Conservation (phyloP, 176 grass and related monocot species). For the Rhynchospora pubera region DNA sequence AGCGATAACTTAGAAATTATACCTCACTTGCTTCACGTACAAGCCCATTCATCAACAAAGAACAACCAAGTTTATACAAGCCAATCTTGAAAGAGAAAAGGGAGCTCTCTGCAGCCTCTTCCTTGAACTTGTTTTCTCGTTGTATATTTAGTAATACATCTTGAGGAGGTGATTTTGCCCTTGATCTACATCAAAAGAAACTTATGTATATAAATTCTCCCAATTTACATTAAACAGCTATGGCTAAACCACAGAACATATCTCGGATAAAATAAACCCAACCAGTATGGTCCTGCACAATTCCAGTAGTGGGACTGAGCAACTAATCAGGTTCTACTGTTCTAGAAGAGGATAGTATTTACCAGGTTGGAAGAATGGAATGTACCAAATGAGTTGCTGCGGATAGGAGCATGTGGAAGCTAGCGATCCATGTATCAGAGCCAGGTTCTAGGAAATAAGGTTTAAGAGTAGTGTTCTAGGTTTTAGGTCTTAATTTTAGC, state of each 20-base stretch:
- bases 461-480: too few relatives aligned
- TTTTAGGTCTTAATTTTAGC: too few relatives aligned
- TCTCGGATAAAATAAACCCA: background rate
- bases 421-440: too few relatives aligned
- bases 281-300: background rate
- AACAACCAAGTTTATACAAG: slow-evolving; percentile 67
- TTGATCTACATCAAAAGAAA: slow-evolving; percentile 46
- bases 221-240: background rate
- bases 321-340: background rate
- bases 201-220: background rate
- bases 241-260: background rate
- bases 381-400: too few relatives aligned
- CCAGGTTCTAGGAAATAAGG: too few relatives aligned
- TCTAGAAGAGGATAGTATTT: background rate
- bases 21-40: slow-evolving; percentile 90
- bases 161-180: slow-evolving; percentile 89
- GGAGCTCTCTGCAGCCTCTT: slow-evolving; percentile 75
- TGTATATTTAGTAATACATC: slow-evolving; percentile 69
- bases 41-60: slow-evolving; percentile 93
- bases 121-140: slow-evolving; percentile 55
- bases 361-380: background rate
- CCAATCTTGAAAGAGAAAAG: slow-evolving; percentile 83
- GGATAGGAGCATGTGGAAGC: too few relatives aligned
- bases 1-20: slow-evolving; percentile 1
- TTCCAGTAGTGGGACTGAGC: background rate